Percentiles rank a stretch among this genome's conserved stretches.
Conservation (phyloP, 495 filamentous ascomycete genomes). For the Aspergillus avenaceus region DNA sequence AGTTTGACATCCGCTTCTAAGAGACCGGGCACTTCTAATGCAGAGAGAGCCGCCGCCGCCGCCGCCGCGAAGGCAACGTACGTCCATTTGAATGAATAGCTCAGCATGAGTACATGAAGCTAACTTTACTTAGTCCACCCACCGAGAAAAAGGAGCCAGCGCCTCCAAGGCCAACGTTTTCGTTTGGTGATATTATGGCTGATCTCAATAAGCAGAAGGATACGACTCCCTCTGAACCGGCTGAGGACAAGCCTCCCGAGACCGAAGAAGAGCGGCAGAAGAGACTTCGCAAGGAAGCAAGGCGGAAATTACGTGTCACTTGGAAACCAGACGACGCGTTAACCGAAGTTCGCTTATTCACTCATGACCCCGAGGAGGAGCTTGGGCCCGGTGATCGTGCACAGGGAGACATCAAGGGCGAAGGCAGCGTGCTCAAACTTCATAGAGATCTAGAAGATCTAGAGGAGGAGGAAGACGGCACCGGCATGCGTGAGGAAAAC, state of each 20-base stretch:
- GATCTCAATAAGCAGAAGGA: conserved; percentile 64
- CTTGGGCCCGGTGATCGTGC: conserved; percentile 63
- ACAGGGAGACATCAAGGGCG: conserved; percentile 64
- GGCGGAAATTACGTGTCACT: conserved; percentile 64
- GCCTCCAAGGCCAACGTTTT: conserved; percentile 45
- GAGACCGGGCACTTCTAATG: conserved; percentile 54
- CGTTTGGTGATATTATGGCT: conserved; percentile 57
- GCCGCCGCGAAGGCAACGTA: conserved; percentile 42
- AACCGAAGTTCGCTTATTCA: conserved; percentile 67
- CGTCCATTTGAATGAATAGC: not conserved
- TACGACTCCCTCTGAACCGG: conserved; percentile 45
- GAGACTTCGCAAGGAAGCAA: conserved; percentile 73
- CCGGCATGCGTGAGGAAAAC: conserved; percentile 41
- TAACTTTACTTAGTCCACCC: conserved; percentile 23
- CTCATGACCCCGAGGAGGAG: conserved; percentile 78
- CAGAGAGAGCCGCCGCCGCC: conserved; percentile 46
- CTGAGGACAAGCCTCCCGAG: conserved; percentile 57
- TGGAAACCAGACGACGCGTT: conserved; percentile 74
- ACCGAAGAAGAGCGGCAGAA: conserved; percentile 70
- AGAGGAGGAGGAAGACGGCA: conserved; percentile 66
- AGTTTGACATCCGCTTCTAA: conserved; percentile 57
- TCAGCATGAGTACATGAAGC: not conserved
- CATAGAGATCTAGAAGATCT: conserved; percentile 57
- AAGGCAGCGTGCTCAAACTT: conserved; percentile 79
- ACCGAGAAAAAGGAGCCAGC: conserved; percentile 40